Evolutionary conservation across 2,329 filamentous ascomycete species (phyloP).

Genomic region (Bertia moriformis): DNA sequence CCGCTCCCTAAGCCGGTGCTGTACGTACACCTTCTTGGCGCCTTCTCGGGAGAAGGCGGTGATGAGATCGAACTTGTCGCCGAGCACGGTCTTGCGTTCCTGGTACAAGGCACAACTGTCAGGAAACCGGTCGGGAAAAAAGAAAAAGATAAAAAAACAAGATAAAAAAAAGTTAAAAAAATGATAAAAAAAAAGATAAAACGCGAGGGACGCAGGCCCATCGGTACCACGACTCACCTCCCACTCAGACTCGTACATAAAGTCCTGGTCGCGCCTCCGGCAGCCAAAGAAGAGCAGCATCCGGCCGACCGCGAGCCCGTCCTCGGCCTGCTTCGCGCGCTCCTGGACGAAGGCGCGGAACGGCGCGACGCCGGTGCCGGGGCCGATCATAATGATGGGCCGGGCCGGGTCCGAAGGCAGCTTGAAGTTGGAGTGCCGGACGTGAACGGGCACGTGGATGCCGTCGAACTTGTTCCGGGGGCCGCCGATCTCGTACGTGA

Average conservation of each 20-base stretch:
- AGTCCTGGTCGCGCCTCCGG: slow-evolving; percentile 76
- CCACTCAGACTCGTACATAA: slow-evolving; percentile 84
- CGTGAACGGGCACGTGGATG: slow-evolving; percentile 84
- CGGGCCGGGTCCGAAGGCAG: slow-evolving; percentile 87
- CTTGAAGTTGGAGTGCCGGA: slow-evolving; percentile 98
- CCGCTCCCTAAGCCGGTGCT: slow-evolving; percentile 76
- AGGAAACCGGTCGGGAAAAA: background rate
- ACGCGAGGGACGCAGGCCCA: slow-evolving; percentile 1
- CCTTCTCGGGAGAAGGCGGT: slow-evolving; percentile 90
- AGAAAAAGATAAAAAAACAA: too few species aligned
- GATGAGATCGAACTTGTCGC: slow-evolving; percentile 78
- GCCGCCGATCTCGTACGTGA: slow-evolving; percentile 74
- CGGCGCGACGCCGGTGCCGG: slow-evolving; percentile 88
- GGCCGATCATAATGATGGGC: slow-evolving; percentile 89
- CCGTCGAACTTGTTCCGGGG: slow-evolving; percentile 96
- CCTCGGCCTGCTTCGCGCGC: slow-evolving; percentile 66
- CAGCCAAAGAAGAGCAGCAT: slow-evolving; percentile 93
- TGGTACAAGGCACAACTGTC: slow-evolving; percentile 20
- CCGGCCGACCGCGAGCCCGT: slow-evolving; percentile 70
- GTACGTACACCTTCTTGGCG: slow-evolving; percentile 78
- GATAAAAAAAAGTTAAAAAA: too few species aligned
- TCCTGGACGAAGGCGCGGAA: slow-evolving; percentile 95
- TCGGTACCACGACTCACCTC: slow-evolving; percentile 59
- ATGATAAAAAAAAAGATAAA: slow-evolving; percentile 1
- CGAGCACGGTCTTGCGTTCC: slow-evolving; percentile 71